Percentiles rank a stretch among this genome's conserved stretches.
phyloP scores from a whole-genome alignment of 768 basidiomycete species.

The Floccularia luteovirens region DNA sequence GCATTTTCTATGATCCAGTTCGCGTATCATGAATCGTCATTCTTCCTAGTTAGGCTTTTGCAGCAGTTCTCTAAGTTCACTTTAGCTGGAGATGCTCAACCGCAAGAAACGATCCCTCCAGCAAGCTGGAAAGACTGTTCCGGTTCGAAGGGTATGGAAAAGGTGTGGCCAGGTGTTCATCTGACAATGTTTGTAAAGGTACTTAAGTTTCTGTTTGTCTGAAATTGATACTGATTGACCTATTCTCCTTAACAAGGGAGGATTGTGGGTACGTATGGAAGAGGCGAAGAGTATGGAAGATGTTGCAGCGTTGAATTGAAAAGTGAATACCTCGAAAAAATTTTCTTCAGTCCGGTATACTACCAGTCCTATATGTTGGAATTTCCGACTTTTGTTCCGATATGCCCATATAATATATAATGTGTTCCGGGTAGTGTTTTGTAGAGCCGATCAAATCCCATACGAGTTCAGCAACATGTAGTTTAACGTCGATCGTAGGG shows the following conservation, averaged over 20 bases:
- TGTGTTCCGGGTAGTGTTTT: too few relatives aligned
- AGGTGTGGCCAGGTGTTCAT: slow-evolving; percentile 23
- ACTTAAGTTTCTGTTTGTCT: slow-evolving; percentile 9
- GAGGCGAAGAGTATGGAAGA: slow-evolving; percentile 6
- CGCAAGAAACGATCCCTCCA: slow-evolving; percentile 29
- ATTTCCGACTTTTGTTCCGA: too few relatives aligned
- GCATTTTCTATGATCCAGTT: slow-evolving; percentile 12
- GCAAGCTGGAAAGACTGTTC: slow-evolving; percentile 28
- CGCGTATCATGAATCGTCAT: slow-evolving; percentile 53
- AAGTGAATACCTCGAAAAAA: too few relatives aligned
- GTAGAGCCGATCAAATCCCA: too few relatives aligned
- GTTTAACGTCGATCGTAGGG: too few relatives aligned
- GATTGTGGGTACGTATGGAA: slow-evolving; percentile 22
- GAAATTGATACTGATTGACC: background rate
- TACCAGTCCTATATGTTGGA: too few relatives aligned
- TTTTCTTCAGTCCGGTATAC: too few relatives aligned
- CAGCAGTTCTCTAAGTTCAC: slow-evolving; percentile 38
- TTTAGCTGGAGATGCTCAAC: slow-evolving; percentile 36
- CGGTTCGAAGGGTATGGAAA: slow-evolving; percentile 30
- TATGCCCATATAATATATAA: too few relatives aligned
- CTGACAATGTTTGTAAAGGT: slow-evolving; percentile 10
- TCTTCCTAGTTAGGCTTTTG: slow-evolving; percentile 44
- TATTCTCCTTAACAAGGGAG: slow-evolving; percentile 16
- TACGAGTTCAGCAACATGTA: too few relatives aligned
- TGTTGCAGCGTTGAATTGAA: too few relatives aligned